These are phyloP conservation scores for Dentiscutata heterogama DNA, from an alignment of 371 early-diverging fungal genomes.

Conservation along the genomic window DNA sequence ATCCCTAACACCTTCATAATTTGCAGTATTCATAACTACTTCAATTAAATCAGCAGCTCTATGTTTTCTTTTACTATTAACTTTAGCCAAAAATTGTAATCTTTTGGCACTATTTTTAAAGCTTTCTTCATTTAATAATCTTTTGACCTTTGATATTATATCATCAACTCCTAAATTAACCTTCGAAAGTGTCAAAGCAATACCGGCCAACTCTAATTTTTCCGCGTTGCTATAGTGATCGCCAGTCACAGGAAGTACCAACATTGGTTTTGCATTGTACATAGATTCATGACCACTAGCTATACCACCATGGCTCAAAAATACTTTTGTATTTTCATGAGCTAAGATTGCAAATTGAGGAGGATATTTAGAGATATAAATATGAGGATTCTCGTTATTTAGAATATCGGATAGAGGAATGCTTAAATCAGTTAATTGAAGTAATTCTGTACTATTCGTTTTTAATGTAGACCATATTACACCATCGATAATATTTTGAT, in stretches of 20 bases:
- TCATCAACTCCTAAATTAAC: too few relatives aligned
- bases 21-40: too few relatives aligned
- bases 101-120: background rate
- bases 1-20: too few relatives aligned
- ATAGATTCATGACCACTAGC: conserved; percentile 38
- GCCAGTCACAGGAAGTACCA: conserved; percentile 22
- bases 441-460: background rate
- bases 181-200: conserved; percentile 1
- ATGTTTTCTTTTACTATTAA: too few relatives aligned
- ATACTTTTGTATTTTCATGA: conserved; percentile 32
- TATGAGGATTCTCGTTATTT: background rate
- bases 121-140: background rate
- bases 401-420: background rate
- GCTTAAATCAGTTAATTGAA: background rate
- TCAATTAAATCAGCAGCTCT: too few relatives aligned
- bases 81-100: conserved; percentile 1
- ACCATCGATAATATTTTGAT: too few relatives aligned
- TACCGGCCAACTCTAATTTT: background rate
- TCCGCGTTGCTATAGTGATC: conserved; percentile 33
- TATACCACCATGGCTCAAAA: conserved; percentile 40
- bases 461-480: conserved; percentile 7
- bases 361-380: conserved; percentile 16
- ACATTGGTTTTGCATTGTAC: conserved; percentile 37
- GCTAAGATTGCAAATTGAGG: conserved; percentile 31
- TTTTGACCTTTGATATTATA: too few relatives aligned